Evolutionary conservation across 202 grass and related monocot genomes (phyloP).

Genomic region (Elaeis oleifera): DNA sequence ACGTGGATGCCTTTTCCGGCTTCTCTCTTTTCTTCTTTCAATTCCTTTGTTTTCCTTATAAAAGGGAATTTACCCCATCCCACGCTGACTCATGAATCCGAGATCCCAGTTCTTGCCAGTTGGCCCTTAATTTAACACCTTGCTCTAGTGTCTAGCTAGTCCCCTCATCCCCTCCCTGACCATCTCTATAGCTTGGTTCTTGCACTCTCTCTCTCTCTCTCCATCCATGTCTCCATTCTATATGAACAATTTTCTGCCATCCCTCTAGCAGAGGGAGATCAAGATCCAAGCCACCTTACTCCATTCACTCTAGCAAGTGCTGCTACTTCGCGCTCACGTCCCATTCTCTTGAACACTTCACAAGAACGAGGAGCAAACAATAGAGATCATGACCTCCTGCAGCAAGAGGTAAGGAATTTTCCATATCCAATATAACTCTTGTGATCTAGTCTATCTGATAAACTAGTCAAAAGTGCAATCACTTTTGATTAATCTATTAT

Average conservation of each 20-base stretch:
- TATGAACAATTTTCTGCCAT: slow-evolving; percentile 63
- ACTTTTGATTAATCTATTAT: background rate
- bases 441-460: too few species aligned
- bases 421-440: too few species aligned
- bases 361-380: slow-evolving; percentile 33
- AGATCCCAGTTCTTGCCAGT: too few species aligned
- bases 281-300: slow-evolving; percentile 48
- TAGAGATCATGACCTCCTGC: slow-evolving; percentile 25
- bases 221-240: slow-evolving; percentile 56
- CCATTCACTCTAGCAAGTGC: slow-evolving; percentile 44
- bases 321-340: slow-evolving; percentile 33
- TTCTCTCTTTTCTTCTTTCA: background rate
- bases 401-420: background rate
- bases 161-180: too few species aligned
- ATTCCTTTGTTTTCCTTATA: background rate
- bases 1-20: too few species aligned
- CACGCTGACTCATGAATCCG: background rate
- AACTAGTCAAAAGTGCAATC: background rate
- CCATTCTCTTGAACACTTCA: slow-evolving; percentile 46
- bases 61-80: background rate
- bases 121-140: too few species aligned
- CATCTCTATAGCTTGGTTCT: background rate
- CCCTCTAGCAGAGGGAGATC: slow-evolving; percentile 56
- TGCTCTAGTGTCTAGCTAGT: too few species aligned
- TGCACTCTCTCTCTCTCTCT: background rate